Evolutionary conservation across 2,329 filamentous ascomycete species (phyloP).

Genomic region (Emergomyces orientalis): DNA sequence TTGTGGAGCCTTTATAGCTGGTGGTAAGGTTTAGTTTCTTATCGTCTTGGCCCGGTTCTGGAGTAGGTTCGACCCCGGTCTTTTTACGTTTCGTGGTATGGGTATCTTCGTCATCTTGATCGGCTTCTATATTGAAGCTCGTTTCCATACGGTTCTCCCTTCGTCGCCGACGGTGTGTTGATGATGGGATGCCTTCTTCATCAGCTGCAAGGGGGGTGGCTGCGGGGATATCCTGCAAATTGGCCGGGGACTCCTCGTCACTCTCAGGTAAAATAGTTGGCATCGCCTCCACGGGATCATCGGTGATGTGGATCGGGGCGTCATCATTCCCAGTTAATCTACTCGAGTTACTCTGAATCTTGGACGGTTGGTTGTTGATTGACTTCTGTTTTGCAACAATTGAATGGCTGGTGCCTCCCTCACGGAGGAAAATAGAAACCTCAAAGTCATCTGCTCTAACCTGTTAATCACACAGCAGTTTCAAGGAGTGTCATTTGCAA

Average conservation of each 20-base stretch:
- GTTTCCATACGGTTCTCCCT: constrained; percentile 14
- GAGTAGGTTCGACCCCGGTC: constrained; percentile 20
- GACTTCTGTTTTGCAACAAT: constrained; percentile 77
- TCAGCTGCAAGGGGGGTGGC: constrained; percentile 14
- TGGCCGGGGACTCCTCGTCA: constrained; percentile 41
- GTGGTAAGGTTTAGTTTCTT: constrained; percentile 85
- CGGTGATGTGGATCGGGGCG: constrained; percentile 42
- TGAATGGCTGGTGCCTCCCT: constrained; percentile 74
- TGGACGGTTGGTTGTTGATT: constrained; percentile 50
- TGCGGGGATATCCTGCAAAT: constrained; percentile 51
- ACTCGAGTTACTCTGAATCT: constrained; percentile 52
- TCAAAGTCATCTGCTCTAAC: constrained; percentile 75
- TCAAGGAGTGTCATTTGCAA: background rate
- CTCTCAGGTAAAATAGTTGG: constrained; percentile 50
- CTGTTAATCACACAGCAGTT: background rate
- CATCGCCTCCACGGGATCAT: constrained; percentile 33
- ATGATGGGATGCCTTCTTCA: constrained; percentile 12
- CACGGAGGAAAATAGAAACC: constrained; percentile 85
- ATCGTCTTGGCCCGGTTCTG: constrained; percentile 55
- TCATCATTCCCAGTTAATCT: constrained; percentile 52
- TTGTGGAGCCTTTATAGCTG: constrained; percentile 88
- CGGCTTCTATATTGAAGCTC: constrained; percentile 3
- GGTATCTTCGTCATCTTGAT: constrained; percentile 12
- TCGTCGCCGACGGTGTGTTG: constrained; percentile 19
- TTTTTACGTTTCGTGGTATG: constrained; percentile 24